These are phyloP conservation scores for Capsicum rhomboideum DNA, from an alignment of 257 asterid species.

Conservation along the genomic window DNA sequence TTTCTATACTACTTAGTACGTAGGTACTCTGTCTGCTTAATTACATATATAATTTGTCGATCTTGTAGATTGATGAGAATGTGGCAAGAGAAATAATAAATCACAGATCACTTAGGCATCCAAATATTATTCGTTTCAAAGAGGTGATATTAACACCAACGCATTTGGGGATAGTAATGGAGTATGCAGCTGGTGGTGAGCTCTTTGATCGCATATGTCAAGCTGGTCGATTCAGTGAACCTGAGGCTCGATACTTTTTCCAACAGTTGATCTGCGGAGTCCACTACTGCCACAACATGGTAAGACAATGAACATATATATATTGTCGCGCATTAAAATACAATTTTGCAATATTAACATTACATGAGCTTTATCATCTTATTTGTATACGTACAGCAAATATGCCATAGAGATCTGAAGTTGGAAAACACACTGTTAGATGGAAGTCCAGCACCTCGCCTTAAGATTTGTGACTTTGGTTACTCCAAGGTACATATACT, in stretches of 20 bases:
- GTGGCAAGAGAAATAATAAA: conserved; percentile 68
- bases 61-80: conserved; percentile 62
- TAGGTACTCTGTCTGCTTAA: too few species aligned
- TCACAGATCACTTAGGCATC: conserved; percentile 70
- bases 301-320: neutral
- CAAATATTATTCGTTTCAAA: conserved; percentile 71
- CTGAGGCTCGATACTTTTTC: conserved; percentile 77
- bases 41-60: too few species aligned
- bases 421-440: conserved; percentile 60
- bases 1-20: too few species aligned
- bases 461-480: conserved; percentile 49
- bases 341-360: too few species aligned
- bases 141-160: conserved; percentile 31
- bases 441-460: conserved; percentile 75
- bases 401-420: conserved; percentile 68
- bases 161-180: conserved; percentile 51
- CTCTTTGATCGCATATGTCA: conserved; percentile 54
- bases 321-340: too few species aligned
- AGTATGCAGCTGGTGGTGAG: conserved; percentile 77
- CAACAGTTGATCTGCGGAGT: conserved; percentile 86
- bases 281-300: conserved; percentile 67
- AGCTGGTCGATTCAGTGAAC: conserved; percentile 39
- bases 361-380: too few species aligned
- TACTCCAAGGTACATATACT: conserved; percentile 38
- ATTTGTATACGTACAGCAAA: conserved; percentile 35